These are phyloP conservation scores for Paxillus rubicundulus DNA, from an alignment of 768 basidiomycete genomes.

Conservation along the genomic window DNA sequence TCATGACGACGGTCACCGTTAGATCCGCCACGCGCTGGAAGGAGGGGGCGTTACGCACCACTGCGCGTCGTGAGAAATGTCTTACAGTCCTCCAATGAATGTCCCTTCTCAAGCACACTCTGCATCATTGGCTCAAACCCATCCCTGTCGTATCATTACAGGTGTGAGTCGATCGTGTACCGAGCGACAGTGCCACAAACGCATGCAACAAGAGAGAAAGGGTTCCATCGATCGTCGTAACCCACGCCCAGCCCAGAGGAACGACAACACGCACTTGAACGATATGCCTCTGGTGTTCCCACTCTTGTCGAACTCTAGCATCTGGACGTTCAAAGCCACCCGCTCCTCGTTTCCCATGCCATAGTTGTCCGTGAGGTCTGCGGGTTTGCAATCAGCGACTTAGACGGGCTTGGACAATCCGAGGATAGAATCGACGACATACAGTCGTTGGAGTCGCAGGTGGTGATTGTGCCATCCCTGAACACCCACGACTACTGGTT, in stretches of 20 bases:
- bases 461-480: slow-evolving; percentile 95
- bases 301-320: slow-evolving; percentile 53
- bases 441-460: slow-evolving; percentile 92
- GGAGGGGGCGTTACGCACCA: slow-evolving; percentile 34
- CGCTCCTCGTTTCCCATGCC: slow-evolving; percentile 75
- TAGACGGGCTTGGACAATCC: not conserved
- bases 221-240: too few species aligned
- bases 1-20: too few species aligned
- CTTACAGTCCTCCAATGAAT: slow-evolving; percentile 85
- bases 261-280: slow-evolving; percentile 54
- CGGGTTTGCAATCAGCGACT: not conserved
- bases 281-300: slow-evolving; percentile 18
- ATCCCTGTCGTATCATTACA: slow-evolving; percentile 51
- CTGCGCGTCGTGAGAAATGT: slow-evolving; percentile 62
- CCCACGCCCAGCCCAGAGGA: not conserved
- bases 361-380: slow-evolving; percentile 86
- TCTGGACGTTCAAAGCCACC: slow-evolving; percentile 60
- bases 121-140: slow-evolving; percentile 84
- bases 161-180: too few species aligned
- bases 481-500: not conserved
- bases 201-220: too few species aligned
- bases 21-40: not conserved
- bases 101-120: slow-evolving; percentile 70
- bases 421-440: slow-evolving; percentile 21
- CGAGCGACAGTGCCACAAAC: too few species aligned